phyloP scores from a whole-genome alignment of 768 basidiomycete genomes.

The Pleurotus citrinopileatus region DNA sequence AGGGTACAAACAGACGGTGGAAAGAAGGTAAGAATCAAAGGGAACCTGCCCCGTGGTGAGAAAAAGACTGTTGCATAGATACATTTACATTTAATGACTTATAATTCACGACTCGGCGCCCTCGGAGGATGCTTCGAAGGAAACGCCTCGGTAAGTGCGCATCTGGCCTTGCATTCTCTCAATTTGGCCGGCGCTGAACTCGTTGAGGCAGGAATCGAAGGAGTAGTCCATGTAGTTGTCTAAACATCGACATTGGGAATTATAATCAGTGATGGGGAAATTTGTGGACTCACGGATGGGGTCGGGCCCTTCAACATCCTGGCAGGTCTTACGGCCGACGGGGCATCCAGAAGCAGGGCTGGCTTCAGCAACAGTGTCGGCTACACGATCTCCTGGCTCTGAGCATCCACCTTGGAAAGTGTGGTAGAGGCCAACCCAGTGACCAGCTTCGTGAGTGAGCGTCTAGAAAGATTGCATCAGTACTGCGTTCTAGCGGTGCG shows the following conservation, averaged over 20 bases:
- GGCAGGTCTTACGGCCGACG: slow-evolving; percentile 13
- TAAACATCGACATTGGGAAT: not conserved
- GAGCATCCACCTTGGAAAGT: slow-evolving; percentile 54
- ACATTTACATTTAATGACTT: not conserved
- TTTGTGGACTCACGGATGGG: slow-evolving; percentile 35
- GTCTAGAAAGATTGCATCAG: slow-evolving; percentile 28
- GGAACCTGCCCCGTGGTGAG: not conserved
- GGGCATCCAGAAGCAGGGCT: slow-evolving; percentile 41
- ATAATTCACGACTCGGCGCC: not conserved
- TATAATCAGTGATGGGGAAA: not conserved
- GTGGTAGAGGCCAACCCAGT: slow-evolving; percentile 60
- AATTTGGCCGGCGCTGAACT: slow-evolving; percentile 45
- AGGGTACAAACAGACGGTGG: not conserved
- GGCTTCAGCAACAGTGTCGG: slow-evolving; percentile 47
- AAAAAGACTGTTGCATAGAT: not conserved
- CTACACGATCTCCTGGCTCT: slow-evolving; percentile 38
- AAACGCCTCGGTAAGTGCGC: slow-evolving; percentile 40
- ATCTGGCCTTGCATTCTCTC: slow-evolving; percentile 39
- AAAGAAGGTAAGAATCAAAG: not conserved
- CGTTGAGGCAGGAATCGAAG: slow-evolving; percentile 46
- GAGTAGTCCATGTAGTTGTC: slow-evolving; percentile 13
- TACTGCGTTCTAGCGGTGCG: slow-evolving; percentile 13
- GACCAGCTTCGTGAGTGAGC: slow-evolving; percentile 58
- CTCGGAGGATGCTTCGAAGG: not conserved
- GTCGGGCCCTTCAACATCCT: slow-evolving; percentile 32